Conservation (phyloP, 2,329 filamentous ascomycete species). For the Colletotrichum liriopes region DNA sequence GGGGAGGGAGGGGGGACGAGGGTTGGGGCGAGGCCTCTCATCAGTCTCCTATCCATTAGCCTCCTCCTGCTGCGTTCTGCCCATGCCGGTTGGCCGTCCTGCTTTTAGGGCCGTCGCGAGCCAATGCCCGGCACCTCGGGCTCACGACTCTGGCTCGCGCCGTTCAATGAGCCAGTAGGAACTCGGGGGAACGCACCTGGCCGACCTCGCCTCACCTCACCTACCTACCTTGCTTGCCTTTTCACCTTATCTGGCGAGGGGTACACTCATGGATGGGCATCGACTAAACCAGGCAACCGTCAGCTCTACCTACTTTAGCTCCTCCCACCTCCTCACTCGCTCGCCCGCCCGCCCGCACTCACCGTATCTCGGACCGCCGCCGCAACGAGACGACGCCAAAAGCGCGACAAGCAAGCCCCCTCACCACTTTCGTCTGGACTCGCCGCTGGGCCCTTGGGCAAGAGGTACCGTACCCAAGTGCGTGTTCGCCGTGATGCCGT, state of each 20-base stretch:
- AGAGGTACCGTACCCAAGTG: conserved; percentile 17
- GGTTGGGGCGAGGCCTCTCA: conserved; percentile 18
- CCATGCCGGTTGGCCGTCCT: conserved; percentile 9
- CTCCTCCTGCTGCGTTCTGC: not conserved
- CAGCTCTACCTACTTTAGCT: conserved; percentile 20
- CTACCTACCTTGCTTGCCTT: not conserved
- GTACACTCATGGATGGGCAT: not conserved
- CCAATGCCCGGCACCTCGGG: conserved; percentile 26
- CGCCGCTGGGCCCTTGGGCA: not conserved
- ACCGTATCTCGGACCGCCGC: conserved; percentile 13
- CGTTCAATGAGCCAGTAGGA: conserved; percentile 7
- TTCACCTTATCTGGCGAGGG: not conserved
- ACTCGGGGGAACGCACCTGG: conserved; percentile 3
- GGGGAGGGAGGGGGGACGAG: conserved; percentile 9
- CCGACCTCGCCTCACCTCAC: conserved; percentile 12
- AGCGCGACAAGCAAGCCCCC: conserved; percentile 2
- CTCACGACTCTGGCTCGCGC: conserved; percentile 20
- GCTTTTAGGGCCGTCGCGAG: conserved; percentile 17
- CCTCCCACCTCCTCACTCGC: conserved; percentile 12
- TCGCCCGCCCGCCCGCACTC: not conserved
- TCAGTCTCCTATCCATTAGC: not conserved
- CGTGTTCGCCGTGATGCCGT: not conserved
- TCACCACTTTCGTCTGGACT: not conserved
- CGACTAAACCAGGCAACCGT: conserved; percentile 35
- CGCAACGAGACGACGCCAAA: not conserved